Percentiles rank a stretch among this genome's conserved stretches.
Conservation (phyloP, 805 yeast species). For the Saturnispora hagleri region DNA sequence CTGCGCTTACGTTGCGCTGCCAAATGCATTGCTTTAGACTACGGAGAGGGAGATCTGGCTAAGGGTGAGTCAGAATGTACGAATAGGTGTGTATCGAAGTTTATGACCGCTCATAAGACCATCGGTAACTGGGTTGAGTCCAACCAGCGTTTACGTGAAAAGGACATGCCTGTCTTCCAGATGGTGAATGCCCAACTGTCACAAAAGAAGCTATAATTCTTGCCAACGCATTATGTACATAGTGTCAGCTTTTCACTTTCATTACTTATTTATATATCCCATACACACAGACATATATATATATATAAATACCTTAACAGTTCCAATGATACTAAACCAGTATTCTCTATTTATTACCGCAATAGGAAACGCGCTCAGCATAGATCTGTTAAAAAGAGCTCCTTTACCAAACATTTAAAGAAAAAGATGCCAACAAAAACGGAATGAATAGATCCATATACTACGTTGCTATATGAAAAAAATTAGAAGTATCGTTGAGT, state of each 20-base stretch:
- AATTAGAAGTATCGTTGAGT: no score
- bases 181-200: slow-evolving; percentile 16
- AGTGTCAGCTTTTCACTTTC: background rate
- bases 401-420: background rate
- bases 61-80: slow-evolving; percentile 79
- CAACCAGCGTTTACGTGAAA: slow-evolving; percentile 37
- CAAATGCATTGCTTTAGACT: slow-evolving; percentile 82
- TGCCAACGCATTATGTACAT: background rate
- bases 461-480: no score
- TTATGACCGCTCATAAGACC: slow-evolving; percentile 58
- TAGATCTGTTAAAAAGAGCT: background rate
- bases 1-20: slow-evolving; percentile 52
- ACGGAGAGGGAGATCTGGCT: slow-evolving; percentile 65
- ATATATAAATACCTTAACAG: background rate
- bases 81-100: slow-evolving; percentile 92
- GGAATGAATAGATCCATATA: no score
- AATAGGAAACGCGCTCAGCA: background rate
- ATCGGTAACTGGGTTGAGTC: slow-evolving; percentile 45
- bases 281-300: background rate
- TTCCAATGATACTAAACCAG: background rate
- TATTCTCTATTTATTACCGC: background rate
- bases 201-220: background rate
- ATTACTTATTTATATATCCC: background rate
- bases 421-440: background rate
- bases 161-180: slow-evolving; percentile 26